A percentile compares a stretch with the other conserved stretches of the same genome.
Conservation (phyloP, 1,284 basidiomycete genomes). For the Sphaerobolus stellatus region DNA sequence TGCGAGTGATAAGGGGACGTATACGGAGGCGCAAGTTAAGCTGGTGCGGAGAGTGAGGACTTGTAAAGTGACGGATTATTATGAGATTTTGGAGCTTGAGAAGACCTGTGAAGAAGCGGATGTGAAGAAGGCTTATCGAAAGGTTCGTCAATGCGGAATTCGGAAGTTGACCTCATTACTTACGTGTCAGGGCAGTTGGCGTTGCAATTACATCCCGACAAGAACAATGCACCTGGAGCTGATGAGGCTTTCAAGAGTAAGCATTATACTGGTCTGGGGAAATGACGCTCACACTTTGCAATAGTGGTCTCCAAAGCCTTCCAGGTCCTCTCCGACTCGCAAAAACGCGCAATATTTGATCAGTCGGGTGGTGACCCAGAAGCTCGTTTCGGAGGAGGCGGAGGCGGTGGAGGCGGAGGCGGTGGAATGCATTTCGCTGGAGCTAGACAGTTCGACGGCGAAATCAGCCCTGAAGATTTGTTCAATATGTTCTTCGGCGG, state of each 20-base stretch:
- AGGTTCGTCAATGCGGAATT: conserved; percentile 54
- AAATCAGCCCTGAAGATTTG: conserved; percentile 92
- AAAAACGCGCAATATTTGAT: conserved; percentile 91
- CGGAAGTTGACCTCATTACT: neutral
- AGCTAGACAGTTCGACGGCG: conserved; percentile 67
- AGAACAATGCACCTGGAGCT: conserved; percentile 96
- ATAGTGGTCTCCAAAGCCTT: conserved; percentile 98
- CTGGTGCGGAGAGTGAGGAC: conserved; percentile 85
- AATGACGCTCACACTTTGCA: conserved; percentile 13
- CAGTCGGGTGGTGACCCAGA: conserved; percentile 85
- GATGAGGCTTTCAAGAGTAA: conserved; percentile 98
- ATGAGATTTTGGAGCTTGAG: conserved; percentile 87
- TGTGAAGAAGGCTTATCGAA: conserved; percentile 96
- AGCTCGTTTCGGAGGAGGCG: conserved; percentile 62
- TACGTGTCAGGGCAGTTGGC: conserved; percentile 63
- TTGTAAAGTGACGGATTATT: conserved; percentile 91
- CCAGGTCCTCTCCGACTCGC: conserved; percentile 87
- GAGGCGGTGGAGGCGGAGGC: conserved; percentile 43
- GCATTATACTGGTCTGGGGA: conserved; percentile 31
- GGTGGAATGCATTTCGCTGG: conserved; percentile 44
- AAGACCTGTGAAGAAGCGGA: conserved; percentile 86
- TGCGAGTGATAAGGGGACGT: conserved; percentile 36
- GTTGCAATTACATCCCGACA: conserved; percentile 92
- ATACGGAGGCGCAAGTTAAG: conserved; percentile 81
- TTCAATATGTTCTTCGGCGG: conserved; percentile 99